Evolutionary conservation across 2,329 filamentous ascomycete genomes (phyloP).

Genomic region (Drechslerella coelobrocha): DNA sequence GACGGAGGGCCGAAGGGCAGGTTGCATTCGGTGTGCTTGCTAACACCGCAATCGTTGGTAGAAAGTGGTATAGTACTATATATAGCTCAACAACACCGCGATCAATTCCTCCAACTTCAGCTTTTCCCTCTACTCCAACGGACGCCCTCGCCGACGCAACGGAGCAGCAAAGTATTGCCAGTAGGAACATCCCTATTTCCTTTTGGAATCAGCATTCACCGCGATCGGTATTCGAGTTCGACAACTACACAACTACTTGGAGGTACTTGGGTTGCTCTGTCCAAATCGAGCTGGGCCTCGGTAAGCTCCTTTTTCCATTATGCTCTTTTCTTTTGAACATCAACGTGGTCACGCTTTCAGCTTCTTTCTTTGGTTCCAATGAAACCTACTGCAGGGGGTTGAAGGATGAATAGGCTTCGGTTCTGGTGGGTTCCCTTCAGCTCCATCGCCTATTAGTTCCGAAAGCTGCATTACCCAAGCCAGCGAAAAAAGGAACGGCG

Average conservation of each 20-base stretch:
- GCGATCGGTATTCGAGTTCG: not conserved
- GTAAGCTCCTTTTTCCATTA: slow-evolving; percentile 29
- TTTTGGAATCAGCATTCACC: not conserved
- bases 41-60: not conserved
- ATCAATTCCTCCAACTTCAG: slow-evolving; percentile 1
- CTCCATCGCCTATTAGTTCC: slow-evolving; percentile 49
- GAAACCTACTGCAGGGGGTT: slow-evolving; percentile 45
- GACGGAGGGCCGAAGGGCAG: slow-evolving; percentile 3
- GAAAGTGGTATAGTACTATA: not conserved
- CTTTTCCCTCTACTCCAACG: not conserved
- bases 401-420: slow-evolving; percentile 16
- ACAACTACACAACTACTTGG: not conserved
- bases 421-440: slow-evolving; percentile 44
- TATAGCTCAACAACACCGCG: slow-evolving; percentile 8
- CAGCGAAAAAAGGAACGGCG: slow-evolving; percentile 42
- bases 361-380: slow-evolving; percentile 41
- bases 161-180: no score
- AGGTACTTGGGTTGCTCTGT: not conserved
- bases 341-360: slow-evolving; percentile 32
- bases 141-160: not conserved
- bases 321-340: slow-evolving; percentile 9
- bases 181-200: not conserved
- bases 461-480: slow-evolving; percentile 47
- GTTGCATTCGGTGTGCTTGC: slow-evolving; percentile 6
- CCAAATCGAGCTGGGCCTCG: slow-evolving; percentile 24